Conservation (phyloP, 106 monocot species). For the Ottelia alismoides region DNA sequence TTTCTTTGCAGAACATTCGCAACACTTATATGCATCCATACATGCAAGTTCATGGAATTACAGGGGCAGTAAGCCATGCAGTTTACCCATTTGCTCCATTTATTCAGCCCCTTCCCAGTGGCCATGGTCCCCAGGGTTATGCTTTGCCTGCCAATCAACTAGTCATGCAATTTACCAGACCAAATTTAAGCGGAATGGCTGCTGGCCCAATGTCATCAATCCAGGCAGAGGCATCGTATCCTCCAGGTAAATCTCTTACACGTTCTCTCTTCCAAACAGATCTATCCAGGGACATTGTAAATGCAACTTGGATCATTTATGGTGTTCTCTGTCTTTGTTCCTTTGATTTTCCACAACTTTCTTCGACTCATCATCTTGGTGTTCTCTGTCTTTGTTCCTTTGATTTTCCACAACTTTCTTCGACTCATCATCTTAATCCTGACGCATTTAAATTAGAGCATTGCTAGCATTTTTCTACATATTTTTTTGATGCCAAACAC, state of each 20-base stretch:
- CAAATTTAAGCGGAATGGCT: slow-evolving; percentile 34
- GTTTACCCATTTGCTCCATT: slow-evolving; percentile 40
- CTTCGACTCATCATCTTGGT: too few species aligned
- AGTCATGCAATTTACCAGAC: slow-evolving; percentile 31
- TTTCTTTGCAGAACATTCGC: slow-evolving; percentile 36
- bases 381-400: too few species aligned
- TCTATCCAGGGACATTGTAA: too few species aligned
- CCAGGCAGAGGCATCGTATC: slow-evolving; percentile 33
- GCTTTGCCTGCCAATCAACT: slow-evolving; percentile 34
- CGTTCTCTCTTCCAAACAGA: too few species aligned
- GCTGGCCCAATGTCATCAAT: slow-evolving; percentile 27
- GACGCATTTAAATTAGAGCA: too few species aligned
- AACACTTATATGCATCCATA: slow-evolving; percentile 45
- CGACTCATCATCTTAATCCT: too few species aligned
- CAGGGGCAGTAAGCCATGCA: slow-evolving; percentile 28
- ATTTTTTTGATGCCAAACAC: too few species aligned
- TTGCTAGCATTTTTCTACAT: too few species aligned
- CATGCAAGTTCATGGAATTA: slow-evolving; percentile 49
- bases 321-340: too few species aligned
- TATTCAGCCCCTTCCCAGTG: slow-evolving; percentile 26
- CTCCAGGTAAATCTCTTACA: slow-evolving; percentile 26
- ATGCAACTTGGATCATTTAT: neutral
- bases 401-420: too few species aligned
- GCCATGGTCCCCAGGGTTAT: slow-evolving; percentile 37
- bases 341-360: too few species aligned